Percentiles rank a stretch among this genome's conserved stretches.
Evolutionary conservation across 2,329 filamentous ascomycete species (phyloP).

Genomic region (Aspergillus terreus): DNA sequence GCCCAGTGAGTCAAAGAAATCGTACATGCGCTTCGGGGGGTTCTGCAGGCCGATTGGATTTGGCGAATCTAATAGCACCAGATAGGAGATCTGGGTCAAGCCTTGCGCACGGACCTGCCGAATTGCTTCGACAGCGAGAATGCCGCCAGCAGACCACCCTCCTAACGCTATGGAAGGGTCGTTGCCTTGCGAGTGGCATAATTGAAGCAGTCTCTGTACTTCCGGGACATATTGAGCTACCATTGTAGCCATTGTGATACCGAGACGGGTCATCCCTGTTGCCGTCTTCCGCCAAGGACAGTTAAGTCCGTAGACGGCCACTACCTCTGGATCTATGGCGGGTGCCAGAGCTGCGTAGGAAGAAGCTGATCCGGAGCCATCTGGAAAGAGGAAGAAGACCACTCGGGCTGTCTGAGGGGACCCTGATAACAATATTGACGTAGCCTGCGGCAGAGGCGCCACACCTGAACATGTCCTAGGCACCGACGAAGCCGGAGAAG

Average conservation of each 20-base stretch:
- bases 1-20: conserved; percentile 47
- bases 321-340: conserved; percentile 38
- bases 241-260: conserved; percentile 33
- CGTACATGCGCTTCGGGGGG: conserved; percentile 54
- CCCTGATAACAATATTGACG: conserved; percentile 41
- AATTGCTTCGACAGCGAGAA: conserved; percentile 66
- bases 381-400: conserved; percentile 43
- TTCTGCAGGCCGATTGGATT: conserved; percentile 66
- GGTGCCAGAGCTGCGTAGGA: conserved; percentile 38
- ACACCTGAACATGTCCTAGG: background rate
- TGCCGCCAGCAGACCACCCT: conserved; percentile 75
- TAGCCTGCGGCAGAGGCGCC: conserved; percentile 34
- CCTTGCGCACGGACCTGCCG: conserved; percentile 51
- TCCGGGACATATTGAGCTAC: conserved; percentile 37
- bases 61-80: conserved; percentile 65
- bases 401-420: conserved; percentile 41
- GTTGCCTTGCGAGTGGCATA: conserved; percentile 48
- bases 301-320: conserved; percentile 42
- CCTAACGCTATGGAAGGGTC: conserved; percentile 53
- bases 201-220: conserved; percentile 33
- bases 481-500: background rate
- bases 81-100: conserved; percentile 27
- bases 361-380: conserved; percentile 45
- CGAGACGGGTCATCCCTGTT: conserved; percentile 31
- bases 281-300: conserved; percentile 44